Percentiles rank a stretch among this genome's conserved stretches.
These are phyloP conservation scores for Xylaria sp. DNA, from an alignment of 2,329 filamentous ascomycete genomes.

Conservation along the genomic window DNA sequence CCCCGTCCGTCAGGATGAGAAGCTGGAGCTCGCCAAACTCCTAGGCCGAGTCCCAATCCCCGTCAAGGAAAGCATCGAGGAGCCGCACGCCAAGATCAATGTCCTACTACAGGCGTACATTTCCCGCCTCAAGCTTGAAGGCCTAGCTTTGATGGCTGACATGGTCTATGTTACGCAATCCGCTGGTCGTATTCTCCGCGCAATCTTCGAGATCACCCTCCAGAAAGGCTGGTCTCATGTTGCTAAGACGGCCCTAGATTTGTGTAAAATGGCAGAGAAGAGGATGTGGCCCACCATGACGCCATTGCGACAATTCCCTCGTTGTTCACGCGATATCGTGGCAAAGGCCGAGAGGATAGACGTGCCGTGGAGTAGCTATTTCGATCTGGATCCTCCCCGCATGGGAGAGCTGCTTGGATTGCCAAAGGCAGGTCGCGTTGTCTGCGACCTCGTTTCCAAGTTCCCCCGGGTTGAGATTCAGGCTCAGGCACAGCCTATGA, in stretches of 20 bases:
- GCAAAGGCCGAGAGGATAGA: conserved; percentile 94
- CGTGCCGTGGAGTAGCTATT: conserved; percentile 90
- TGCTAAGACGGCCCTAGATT: conserved; percentile 85
- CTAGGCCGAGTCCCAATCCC: conserved; percentile 89
- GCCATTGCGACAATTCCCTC: conserved; percentile 85
- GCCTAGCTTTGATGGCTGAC: conserved; percentile 94
- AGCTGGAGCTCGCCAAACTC: conserved; percentile 91
- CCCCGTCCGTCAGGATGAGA: conserved; percentile 95
- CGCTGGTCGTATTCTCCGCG: conserved; percentile 90
- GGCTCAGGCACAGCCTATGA: conserved; percentile 92
- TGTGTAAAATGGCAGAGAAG: conserved; percentile 99
- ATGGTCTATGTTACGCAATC: conserved; percentile 99
- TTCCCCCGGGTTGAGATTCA: conserved; percentile 93
- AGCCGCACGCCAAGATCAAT: conserved; percentile 97
- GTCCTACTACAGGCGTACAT: conserved; percentile 96
- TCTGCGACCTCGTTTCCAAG: conserved; percentile 85
- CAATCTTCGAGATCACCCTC: conserved; percentile 95
- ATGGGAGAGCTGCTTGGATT: conserved; percentile 95
- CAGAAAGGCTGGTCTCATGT: conserved; percentile 96
- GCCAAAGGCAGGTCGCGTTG: conserved; percentile 82
- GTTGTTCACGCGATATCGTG: conserved; percentile 81
- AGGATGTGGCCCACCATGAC: conserved; percentile 99
- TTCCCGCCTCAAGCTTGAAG: conserved; percentile 89
- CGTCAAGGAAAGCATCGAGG: conserved; percentile 96
- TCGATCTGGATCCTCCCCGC: conserved; percentile 91